phyloP scores from a whole-genome alignment of 345 rosid genomes.

The Anacardium occidentale region DNA sequence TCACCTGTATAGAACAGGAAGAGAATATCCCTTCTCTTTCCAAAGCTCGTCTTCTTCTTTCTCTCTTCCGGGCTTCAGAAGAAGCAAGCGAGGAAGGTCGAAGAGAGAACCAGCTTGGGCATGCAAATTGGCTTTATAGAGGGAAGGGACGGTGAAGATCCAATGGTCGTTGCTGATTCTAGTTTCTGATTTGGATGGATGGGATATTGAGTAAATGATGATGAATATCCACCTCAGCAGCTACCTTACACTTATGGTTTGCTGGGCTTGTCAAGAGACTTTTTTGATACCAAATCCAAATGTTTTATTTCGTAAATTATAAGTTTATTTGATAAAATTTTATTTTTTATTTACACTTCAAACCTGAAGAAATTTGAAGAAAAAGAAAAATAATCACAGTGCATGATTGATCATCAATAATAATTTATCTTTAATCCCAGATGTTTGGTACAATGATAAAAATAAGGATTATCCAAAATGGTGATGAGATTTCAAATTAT shows the following conservation, averaged over 20 bases:
- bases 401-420: no score
- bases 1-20: background rate
- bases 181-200: background rate
- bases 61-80: background rate
- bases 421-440: no score
- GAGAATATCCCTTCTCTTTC: background rate
- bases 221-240: background rate
- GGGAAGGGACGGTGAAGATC: background rate
- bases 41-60: background rate
- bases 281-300: background rate
- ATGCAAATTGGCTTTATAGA: background rate
- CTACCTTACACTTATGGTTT: no score
- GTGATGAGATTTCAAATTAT: no score
- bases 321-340: no score
- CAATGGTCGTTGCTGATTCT: background rate
- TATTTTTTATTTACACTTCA: no score
- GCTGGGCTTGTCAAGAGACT: background rate
- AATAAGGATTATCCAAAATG: no score
- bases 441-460: no score
- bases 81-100: constrained; percentile 6
- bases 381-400: no score
- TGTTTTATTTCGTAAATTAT: background rate
- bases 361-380: no score
- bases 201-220: background rate
- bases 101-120: background rate